Conservation (phyloP, 495 filamentous ascomycete genomes). For the Penicillium goetzii region DNA sequence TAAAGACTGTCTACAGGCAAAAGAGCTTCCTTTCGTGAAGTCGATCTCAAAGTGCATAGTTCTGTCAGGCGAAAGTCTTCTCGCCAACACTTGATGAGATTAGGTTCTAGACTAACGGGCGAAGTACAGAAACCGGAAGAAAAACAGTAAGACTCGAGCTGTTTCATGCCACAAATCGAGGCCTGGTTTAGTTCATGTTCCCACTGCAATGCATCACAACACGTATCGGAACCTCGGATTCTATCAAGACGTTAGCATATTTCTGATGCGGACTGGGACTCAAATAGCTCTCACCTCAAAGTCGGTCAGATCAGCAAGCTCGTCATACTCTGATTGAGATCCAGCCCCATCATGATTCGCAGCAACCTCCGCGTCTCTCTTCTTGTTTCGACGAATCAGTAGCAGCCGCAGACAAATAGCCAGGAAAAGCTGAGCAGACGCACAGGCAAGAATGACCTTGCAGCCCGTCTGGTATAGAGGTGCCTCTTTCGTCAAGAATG, state of each 20-base stretch:
- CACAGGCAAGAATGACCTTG: slow-evolving; percentile 38
- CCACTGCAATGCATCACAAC: slow-evolving; percentile 13
- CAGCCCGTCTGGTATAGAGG: slow-evolving; percentile 42
- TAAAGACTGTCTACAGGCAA: background rate
- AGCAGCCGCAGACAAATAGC: slow-evolving; percentile 24
- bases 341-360: background rate
- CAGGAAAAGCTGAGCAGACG: slow-evolving; percentile 22
- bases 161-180: background rate
- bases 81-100: background rate
- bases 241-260: slow-evolving; percentile 15
- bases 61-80: background rate
- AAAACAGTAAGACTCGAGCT: background rate
- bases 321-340: slow-evolving; percentile 10
- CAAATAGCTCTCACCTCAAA: slow-evolving; percentile 25
- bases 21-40: background rate
- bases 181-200: background rate
- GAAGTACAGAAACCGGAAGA: background rate
- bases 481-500: slow-evolving; percentile 39
- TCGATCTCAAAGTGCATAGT: background rate
- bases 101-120: background rate
- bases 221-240: slow-evolving; percentile 31
- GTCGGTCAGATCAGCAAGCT: slow-evolving; percentile 29
- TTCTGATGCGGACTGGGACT: background rate
- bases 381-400: slow-evolving; percentile 23
- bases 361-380: slow-evolving; percentile 20